A percentile compares a stretch with the other conserved stretches of the same genome.
Evolutionary conservation across 2,329 filamentous ascomycete species (phyloP).

Genomic region (Lizonia empirigonia): DNA sequence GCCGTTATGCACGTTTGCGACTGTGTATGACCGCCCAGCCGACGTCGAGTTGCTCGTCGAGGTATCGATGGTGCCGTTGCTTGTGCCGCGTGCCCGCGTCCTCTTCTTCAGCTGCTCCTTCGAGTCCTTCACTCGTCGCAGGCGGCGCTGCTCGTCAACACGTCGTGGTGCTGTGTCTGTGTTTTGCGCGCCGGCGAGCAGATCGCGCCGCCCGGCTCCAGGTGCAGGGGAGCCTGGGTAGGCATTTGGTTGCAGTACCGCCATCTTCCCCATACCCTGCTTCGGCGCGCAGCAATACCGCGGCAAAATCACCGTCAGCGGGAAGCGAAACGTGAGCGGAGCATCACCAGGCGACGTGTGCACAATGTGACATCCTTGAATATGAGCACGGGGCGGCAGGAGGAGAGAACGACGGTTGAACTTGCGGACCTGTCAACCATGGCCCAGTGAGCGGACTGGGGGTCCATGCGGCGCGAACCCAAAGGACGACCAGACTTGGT

Average conservation of each 20-base stretch:
- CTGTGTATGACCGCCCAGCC: constrained; percentile 52
- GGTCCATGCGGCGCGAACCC: constrained; percentile 13
- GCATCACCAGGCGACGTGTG: constrained; percentile 29
- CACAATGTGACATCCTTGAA: constrained; percentile 37
- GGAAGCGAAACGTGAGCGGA: constrained; percentile 25
- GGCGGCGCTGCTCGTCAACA: constrained; percentile 38
- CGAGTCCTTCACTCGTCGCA: constrained; percentile 47
- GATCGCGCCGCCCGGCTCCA: constrained; percentile 31
- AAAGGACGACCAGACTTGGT: constrained; percentile 4
- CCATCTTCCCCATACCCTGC: constrained; percentile 45
- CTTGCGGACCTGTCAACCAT: constrained; percentile 29
- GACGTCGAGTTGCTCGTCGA: constrained; percentile 33
- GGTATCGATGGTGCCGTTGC: constrained; percentile 43
- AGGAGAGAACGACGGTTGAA: constrained; percentile 30
- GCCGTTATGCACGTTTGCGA: constrained; percentile 56
- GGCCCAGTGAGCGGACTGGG: constrained; percentile 20
- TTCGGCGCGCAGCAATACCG: constrained; percentile 25
- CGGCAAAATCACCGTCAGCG: constrained; percentile 18
- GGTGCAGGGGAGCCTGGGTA: constrained; percentile 35
- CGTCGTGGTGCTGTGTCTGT: constrained; percentile 35
- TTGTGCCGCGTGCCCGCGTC: constrained; percentile 38
- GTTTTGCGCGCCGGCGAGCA: constrained; percentile 33
- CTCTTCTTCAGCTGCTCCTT: constrained; percentile 45
- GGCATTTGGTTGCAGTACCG: constrained; percentile 41
- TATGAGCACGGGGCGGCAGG: constrained; percentile 23